Evolutionary conservation across 306 rosid species (phyloP).

Genomic region (Castanea crenata): DNA sequence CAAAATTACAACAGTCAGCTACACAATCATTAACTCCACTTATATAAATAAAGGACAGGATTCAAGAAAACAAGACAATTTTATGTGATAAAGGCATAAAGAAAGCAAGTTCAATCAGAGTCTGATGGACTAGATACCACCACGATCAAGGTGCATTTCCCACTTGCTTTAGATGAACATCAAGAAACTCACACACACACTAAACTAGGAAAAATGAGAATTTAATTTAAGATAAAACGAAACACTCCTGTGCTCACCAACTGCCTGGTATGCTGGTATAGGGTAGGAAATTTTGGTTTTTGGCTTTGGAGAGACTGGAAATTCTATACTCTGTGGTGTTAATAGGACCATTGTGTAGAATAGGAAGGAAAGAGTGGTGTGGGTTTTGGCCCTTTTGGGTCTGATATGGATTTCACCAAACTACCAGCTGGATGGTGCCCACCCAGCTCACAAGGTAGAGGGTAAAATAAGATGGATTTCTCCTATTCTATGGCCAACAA

Average conservation of each 20-base stretch:
- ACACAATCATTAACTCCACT: background rate
- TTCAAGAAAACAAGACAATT: background rate
- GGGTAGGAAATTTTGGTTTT: background rate
- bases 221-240: background rate
- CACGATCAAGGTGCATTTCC: background rate
- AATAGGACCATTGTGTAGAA: too few relatives aligned
- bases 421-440: too few relatives aligned
- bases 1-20: conserved; percentile 17
- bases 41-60: background rate
- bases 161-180: too few relatives aligned
- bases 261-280: background rate
- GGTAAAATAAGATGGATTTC: background rate
- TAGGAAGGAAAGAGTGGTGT: too few relatives aligned
- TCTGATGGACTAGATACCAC: background rate
- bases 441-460: too few relatives aligned
- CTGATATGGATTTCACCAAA: too few relatives aligned
- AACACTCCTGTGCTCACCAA: background rate
- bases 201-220: background rate
- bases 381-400: too few relatives aligned
- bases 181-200: background rate
- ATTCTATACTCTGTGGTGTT: too few relatives aligned
- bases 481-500: background rate
- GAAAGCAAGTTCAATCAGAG: background rate
- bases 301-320: too few relatives aligned
- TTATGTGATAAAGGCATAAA: background rate